A percentile compares a stretch with the other conserved stretches of the same genome.
These are phyloP conservation scores for Saccharomycopsis sp. DNA, from an alignment of 805 yeast genomes.

Conservation along the genomic window DNA sequence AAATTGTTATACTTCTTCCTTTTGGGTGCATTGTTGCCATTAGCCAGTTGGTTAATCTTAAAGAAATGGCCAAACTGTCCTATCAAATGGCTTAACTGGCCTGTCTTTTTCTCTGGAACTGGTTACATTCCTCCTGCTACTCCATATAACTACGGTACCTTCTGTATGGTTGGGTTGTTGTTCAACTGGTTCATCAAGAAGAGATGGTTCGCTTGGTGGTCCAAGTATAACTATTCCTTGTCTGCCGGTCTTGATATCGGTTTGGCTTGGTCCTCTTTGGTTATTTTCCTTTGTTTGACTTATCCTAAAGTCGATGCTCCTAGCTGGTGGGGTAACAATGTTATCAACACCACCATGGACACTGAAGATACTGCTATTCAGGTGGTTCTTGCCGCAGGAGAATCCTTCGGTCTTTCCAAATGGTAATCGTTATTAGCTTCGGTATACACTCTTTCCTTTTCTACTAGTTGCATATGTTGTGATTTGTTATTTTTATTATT, in stretches of 20 bases:
- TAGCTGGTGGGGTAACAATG: conserved; percentile 65
- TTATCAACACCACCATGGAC: conserved; percentile 36
- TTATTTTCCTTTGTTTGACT: conserved; percentile 48
- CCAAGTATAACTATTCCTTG: conserved; percentile 62
- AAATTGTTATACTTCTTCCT: conserved; percentile 53
- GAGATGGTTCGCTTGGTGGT: conserved; percentile 64
- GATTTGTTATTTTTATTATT: no score
- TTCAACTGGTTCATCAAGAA: conserved; percentile 55
- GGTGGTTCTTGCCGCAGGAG: conserved; percentile 33
- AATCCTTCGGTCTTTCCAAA: conserved; percentile 39
- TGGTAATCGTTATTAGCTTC: conserved; percentile 31
- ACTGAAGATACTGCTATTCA: conserved; percentile 30
- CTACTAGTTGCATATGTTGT: not conserved
- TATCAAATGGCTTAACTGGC: conserved; percentile 50
- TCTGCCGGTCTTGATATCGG: conserved; percentile 65
- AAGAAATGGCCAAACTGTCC: conserved; percentile 35
- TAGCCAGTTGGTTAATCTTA: conserved; percentile 34
- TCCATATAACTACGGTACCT: conserved; percentile 53
- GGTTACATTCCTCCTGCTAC: conserved; percentile 66
- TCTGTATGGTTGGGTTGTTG: conserved; percentile 45
- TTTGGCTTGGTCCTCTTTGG: conserved; percentile 53
- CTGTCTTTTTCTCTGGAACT: conserved; percentile 48
- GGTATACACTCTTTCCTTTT: not conserved
- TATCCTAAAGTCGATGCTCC: conserved; percentile 35
- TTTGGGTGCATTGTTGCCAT: conserved; percentile 45